A percentile compares a stretch with the other conserved stretches of the same genome.
Conservation (phyloP, 306 rosid genomes). For the Crotalaria pallida region DNA sequence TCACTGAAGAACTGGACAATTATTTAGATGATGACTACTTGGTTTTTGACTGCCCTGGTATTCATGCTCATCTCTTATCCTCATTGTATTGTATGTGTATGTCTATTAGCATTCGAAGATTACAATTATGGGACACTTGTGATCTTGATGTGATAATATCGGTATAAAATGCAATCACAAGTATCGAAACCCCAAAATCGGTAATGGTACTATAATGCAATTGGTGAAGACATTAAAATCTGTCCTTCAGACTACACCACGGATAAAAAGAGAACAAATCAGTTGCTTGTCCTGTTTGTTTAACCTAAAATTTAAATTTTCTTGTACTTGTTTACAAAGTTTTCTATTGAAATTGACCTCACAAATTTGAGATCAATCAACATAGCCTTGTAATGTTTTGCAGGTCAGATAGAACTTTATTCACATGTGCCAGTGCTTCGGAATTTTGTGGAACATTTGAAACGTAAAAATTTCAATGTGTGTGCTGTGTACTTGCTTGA, state of each 20-base stretch:
- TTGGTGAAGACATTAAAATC: not conserved
- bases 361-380: not conserved
- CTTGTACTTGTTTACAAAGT: not conserved
- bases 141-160: not conserved
- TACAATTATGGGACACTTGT: not conserved
- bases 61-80: conserved; percentile 1
- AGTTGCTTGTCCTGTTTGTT: not conserved
- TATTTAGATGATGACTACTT: conserved; percentile 87
- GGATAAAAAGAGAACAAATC: not conserved
- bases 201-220: not conserved
- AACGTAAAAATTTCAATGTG: conserved; percentile 63
- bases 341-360: not conserved
- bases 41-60: conserved; percentile 96
- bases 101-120: not conserved
- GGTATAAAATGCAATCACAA: not conserved
- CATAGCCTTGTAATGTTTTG: conserved; percentile 16
- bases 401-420: conserved; percentile 93
- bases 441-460: conserved; percentile 87
- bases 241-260: not conserved
- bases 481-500: conserved; percentile 89
- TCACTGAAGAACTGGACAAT: conserved; percentile 69
- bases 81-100: not conserved
- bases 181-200: not conserved
- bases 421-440: conserved; percentile 81
- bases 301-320: not conserved